Percentiles rank a stretch among this genome's conserved stretches.
phyloP scores from a whole-genome alignment of 805 yeast species.

The Peterozyma toletana region DNA sequence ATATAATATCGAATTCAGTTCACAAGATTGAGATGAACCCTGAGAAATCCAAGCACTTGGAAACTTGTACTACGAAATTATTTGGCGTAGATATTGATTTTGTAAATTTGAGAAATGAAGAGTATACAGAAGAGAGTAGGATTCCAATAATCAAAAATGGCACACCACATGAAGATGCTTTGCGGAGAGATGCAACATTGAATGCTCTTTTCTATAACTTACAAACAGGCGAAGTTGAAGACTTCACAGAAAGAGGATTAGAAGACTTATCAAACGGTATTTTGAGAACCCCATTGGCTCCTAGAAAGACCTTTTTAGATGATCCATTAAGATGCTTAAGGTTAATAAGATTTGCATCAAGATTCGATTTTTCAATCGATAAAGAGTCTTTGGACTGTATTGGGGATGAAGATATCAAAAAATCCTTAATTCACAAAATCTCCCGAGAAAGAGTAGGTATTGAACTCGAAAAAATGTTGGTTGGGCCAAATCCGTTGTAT shows the following conservation, averaged over 20 bases:
- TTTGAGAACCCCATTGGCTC: conserved; percentile 82
- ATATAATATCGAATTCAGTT: conserved; percentile 28
- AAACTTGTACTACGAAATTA: conserved; percentile 88
- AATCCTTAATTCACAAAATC: conserved; percentile 62
- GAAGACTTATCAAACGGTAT: conserved; percentile 64
- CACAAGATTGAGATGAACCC: conserved; percentile 91
- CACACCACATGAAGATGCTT: conserved; percentile 86
- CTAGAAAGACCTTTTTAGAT: conserved; percentile 79
- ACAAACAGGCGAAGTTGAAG: conserved; percentile 64
- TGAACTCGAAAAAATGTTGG: conserved; percentile 73
- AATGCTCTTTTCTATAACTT: conserved; percentile 90
- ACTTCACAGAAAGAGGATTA: conserved; percentile 72
- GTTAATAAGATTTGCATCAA: conserved; percentile 77
- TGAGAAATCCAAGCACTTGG: conserved; percentile 91
- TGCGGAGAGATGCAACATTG: conserved; percentile 90
- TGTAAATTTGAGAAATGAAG: conserved; percentile 85
- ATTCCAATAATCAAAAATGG: conserved; percentile 84
- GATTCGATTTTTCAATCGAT: conserved; percentile 65
- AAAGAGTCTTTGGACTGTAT: conserved; percentile 54
- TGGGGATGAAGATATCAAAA: conserved; percentile 48
- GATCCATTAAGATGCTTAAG: conserved; percentile 91
- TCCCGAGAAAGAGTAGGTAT: conserved; percentile 87
- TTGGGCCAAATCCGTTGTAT: conserved; percentile 50
- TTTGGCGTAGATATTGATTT: conserved; percentile 86
- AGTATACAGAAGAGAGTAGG: conserved; percentile 73